Conservation (phyloP, 805 yeast species). For the Ogataea pini region DNA sequence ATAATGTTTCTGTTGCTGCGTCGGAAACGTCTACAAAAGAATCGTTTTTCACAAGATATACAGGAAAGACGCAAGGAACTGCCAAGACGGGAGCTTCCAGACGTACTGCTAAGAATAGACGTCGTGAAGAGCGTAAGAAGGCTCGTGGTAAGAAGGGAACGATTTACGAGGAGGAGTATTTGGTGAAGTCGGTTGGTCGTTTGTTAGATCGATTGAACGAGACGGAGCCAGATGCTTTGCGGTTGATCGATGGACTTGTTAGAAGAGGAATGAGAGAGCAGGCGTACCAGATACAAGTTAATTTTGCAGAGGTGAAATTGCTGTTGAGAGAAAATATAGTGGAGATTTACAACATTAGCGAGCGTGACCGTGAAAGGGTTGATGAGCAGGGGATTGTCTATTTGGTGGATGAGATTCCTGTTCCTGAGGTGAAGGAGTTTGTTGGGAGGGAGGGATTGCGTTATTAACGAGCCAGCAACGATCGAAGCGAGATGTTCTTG, state of each 20-base stretch:
- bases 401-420: conserved; percentile 71
- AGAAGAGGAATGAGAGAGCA: conserved; percentile 74
- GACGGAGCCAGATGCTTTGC: conserved; percentile 72
- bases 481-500: background rate
- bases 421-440: conserved; percentile 65
- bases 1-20: conserved; percentile 92
- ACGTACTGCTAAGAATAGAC: conserved; percentile 84
- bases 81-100: conserved; percentile 96
- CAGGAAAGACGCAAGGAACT: conserved; percentile 94
- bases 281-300: conserved; percentile 77
- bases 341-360: conserved; percentile 81
- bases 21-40: conserved; percentile 91
- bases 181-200: conserved; percentile 85
- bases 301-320: conserved; percentile 56
- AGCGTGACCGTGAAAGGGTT: conserved; percentile 82
- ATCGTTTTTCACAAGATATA: conserved; percentile 91
- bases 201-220: conserved; percentile 76
- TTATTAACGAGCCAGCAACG: conserved; percentile 38
- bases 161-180: conserved; percentile 94
- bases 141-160: conserved; percentile 99
- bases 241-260: conserved; percentile 71
- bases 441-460: conserved; percentile 59
- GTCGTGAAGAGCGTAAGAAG: conserved; percentile 92
- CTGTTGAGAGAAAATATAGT: conserved; percentile 59
- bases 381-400: conserved; percentile 88